Base-by-base conservation (phyloP, 2,329 filamentous ascomycete species). In the Colletotrichum musicola region DNA sequence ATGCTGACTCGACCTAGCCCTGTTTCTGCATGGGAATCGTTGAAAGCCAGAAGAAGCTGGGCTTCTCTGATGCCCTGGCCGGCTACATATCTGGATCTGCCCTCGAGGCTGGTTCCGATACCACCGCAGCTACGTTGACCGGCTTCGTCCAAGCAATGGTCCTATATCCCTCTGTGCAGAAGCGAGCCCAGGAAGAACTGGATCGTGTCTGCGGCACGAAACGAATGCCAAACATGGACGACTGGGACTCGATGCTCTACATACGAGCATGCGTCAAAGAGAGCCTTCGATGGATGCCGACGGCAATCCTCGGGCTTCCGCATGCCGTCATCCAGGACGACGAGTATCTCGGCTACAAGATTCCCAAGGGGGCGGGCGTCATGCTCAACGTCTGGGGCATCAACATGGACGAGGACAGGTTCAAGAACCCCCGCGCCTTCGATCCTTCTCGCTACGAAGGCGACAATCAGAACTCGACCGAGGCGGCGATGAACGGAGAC, bases 111-210 rank as follows among this genome's bases (percentile, higher is more conserved):
- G 82, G 78, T 20, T 80, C 80, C 6, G 84, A 83, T 72, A 86
- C 83, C 2, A 82, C 81, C 1, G 78, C 78, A 40, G 74, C 75
- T 38, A 81, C 78, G 0, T 76, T 86, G 4, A 74, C 79, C 35
- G 78, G 76, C 4, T 84, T 86, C 68, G 74, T 84, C 1, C 76
- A 83, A 20, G 86, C 85, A 6, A 85, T 87, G 83, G 71, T 79
- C 0, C 71, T 83, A 1, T 77, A 80, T 16, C 77, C 77, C 1
- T 77, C 77, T 0, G 81, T 84, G 0, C 83, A 85, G 67, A 80
- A 73, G 66, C 75, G 73, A 44, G 83, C 79, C 0, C 81, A 82
- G 44, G 71, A 72, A 0, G 81, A 84, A 51, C 77, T 87, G 4
- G 82, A 85, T 51, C 62, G 74, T 0, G 78, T 86, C 1, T 76